phyloP scores from a whole-genome alignment of 1,284 basidiomycete genomes.

The Abortiporus biennis region DNA sequence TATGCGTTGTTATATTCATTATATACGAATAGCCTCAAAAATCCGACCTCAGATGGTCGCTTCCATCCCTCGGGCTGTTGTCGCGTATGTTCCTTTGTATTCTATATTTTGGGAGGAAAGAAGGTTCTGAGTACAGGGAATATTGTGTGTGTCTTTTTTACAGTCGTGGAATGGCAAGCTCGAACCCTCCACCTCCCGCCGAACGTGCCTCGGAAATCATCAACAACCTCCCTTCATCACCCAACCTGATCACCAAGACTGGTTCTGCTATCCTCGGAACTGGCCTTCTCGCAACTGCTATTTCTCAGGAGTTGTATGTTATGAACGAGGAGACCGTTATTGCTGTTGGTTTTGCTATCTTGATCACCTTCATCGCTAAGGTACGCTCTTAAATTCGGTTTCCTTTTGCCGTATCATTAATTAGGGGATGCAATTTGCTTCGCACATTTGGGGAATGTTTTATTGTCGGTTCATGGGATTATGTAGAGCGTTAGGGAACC shows the following conservation, averaged over 20 bases:
- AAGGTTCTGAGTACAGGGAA: no score
- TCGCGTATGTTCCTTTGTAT: slow-evolving; percentile 42
- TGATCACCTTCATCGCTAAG: slow-evolving; percentile 84
- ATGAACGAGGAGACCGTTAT: slow-evolving; percentile 94
- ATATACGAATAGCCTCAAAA: slow-evolving; percentile 21
- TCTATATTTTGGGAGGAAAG: background rate
- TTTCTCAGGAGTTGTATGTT: slow-evolving; percentile 97
- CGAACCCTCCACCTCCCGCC: slow-evolving; percentile 66
- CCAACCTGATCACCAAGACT: slow-evolving; percentile 89
- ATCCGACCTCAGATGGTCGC: slow-evolving; percentile 55
- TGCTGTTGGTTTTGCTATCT: slow-evolving; percentile 78
- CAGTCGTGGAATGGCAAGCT: slow-evolving; percentile 63
- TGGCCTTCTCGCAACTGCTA: slow-evolving; percentile 86
- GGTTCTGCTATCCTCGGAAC: slow-evolving; percentile 90
- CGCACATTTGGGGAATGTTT: background rate
- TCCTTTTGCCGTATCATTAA: background rate
- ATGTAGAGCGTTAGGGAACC: slow-evolving; percentile 55
- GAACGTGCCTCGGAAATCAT: slow-evolving; percentile 90
- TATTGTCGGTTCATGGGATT: background rate
- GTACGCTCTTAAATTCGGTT: slow-evolving; percentile 35
- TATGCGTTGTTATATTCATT: background rate
- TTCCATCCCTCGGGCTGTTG: slow-evolving; percentile 42
- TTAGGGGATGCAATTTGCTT: background rate
- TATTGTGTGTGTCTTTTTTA: no score
- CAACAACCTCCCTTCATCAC: slow-evolving; percentile 88